A percentile compares a stretch with the other conserved stretches of the same genome.
Evolutionary conservation across 805 yeast genomes (phyloP).

Genomic region (Yamadazyma nakazawae): DNA sequence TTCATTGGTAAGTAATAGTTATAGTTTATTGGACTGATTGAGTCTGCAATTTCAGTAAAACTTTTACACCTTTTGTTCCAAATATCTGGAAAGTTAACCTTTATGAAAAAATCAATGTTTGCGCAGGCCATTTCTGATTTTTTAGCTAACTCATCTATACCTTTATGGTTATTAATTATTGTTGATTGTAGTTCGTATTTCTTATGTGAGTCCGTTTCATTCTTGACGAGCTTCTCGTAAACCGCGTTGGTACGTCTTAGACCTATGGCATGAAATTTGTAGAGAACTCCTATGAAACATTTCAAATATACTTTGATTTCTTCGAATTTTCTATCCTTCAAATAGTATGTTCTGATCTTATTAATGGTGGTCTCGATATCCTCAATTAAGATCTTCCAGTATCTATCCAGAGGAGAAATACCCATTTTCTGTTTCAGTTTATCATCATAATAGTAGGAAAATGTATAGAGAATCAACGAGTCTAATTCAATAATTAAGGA

Average conservation of each 20-base stretch:
- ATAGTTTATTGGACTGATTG: constrained; percentile 3
- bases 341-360: constrained; percentile 9
- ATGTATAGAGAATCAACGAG: constrained; percentile 23
- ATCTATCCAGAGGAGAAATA: constrained; percentile 27
- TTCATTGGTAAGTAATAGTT: constrained; percentile 38
- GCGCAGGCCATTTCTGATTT: constrained; percentile 9
- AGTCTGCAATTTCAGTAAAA: background rate
- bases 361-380: constrained; percentile 20
- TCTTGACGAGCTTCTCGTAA: constrained; percentile 22
- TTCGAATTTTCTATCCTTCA: constrained; percentile 4
- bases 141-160: constrained; percentile 2
- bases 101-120: constrained; percentile 9
- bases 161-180: constrained; percentile 6
- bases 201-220: constrained; percentile 20
- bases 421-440: constrained; percentile 23
- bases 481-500: constrained; percentile 26
- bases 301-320: constrained; percentile 4
- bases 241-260: constrained; percentile 30
- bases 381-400: constrained; percentile 23
- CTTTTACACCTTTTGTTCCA: constrained; percentile 10
- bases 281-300: constrained; percentile 20
- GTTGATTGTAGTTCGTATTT: constrained; percentile 1
- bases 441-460: constrained; percentile 32
- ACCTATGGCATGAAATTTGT: constrained; percentile 27
- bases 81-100: constrained; percentile 8